Percentiles rank a stretch among this genome's conserved stretches.
These are phyloP conservation scores for Rhynchospora pubera DNA, from an alignment of 176 grass and related monocot species.

Conservation along the genomic window DNA sequence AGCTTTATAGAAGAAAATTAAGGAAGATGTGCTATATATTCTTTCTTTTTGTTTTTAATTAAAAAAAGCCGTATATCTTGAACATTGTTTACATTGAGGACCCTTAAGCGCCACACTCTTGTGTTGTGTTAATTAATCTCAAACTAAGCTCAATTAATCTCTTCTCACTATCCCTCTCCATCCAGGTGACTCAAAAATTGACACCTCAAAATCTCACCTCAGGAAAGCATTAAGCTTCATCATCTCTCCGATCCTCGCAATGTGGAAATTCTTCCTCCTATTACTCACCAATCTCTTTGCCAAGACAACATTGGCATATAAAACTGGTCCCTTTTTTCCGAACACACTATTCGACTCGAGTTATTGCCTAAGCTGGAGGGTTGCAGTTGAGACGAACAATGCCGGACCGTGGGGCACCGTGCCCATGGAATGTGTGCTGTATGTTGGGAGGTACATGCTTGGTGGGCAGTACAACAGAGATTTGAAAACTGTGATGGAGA, in stretches of 20 bases:
- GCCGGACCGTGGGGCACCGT: conserved; percentile 62
- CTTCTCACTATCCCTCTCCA: not conserved
- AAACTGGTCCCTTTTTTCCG: conserved; percentile 14
- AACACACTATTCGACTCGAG: conserved; percentile 26
- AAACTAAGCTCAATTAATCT: not conserved
- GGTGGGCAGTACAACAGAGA: conserved; percentile 80
- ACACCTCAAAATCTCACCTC: conserved; percentile 10
- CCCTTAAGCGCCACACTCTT: not conserved
- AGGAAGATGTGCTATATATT: too few relatives aligned
- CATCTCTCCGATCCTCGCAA: conserved; percentile 12
- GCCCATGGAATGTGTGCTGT: conserved; percentile 48
- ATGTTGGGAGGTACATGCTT: conserved; percentile 72
- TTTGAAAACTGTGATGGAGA: conserved; percentile 47
- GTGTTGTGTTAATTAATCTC: not conserved
- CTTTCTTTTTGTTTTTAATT: too few relatives aligned
- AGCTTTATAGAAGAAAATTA: not conserved
- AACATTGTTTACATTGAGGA: not conserved
- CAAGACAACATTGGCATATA: not conserved
- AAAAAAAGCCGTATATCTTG: not conserved
- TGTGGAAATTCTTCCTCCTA: conserved; percentile 34
- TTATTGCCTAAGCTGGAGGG: conserved; percentile 77
- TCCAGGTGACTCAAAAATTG: conserved; percentile 5
- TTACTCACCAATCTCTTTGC: conserved; percentile 27
- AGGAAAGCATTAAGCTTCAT: not conserved
- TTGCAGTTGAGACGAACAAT: conserved; percentile 93